These are phyloP conservation scores for Galerina marginata DNA, from an alignment of 768 basidiomycete genomes.

Conservation along the genomic window DNA sequence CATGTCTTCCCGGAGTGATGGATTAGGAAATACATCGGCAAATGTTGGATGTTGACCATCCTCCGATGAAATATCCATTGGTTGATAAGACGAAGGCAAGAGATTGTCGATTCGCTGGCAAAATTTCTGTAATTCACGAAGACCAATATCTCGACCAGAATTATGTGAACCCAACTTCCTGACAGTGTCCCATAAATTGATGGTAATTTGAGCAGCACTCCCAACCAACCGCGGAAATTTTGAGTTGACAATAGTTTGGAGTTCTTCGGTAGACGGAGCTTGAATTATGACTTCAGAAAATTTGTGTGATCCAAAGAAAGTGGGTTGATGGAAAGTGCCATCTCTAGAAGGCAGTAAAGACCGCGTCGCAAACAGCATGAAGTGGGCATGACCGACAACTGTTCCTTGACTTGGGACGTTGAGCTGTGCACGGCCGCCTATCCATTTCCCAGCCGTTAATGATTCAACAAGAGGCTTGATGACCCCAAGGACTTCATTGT, in stretches of 20 bases:
- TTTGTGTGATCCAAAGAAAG: slow-evolving; percentile 87
- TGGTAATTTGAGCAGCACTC: slow-evolving; percentile 51
- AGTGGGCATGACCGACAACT: slow-evolving; percentile 78
- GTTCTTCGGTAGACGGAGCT: slow-evolving; percentile 68
- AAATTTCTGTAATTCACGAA: slow-evolving; percentile 85
- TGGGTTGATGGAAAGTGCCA: slow-evolving; percentile 57
- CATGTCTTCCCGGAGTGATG: slow-evolving; percentile 83
- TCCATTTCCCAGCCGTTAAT: slow-evolving; percentile 67
- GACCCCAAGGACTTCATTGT: slow-evolving; percentile 86
- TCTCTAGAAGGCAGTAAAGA: slow-evolving; percentile 58
- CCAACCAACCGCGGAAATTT: slow-evolving; percentile 70
- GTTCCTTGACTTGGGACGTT: slow-evolving; percentile 76
- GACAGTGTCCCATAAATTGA: slow-evolving; percentile 73
- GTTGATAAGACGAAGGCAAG: slow-evolving; percentile 52
- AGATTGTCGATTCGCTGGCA: slow-evolving; percentile 73
- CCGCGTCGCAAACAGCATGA: slow-evolving; percentile 89
- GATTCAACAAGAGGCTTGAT: slow-evolving; percentile 87
- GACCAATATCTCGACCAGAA: slow-evolving; percentile 65
- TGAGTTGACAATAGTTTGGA: slow-evolving; percentile 69
- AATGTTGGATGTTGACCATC: slow-evolving; percentile 34
- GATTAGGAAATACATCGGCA: slow-evolving; percentile 65
- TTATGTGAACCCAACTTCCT: slow-evolving; percentile 53
- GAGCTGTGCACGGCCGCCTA: slow-evolving; percentile 72
- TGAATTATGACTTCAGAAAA: slow-evolving; percentile 73
- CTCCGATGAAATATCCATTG: slow-evolving; percentile 44